Base-by-base conservation (phyloP, 2,329 filamentous ascomycete species). In the Sphaerulina musiva region DNA sequence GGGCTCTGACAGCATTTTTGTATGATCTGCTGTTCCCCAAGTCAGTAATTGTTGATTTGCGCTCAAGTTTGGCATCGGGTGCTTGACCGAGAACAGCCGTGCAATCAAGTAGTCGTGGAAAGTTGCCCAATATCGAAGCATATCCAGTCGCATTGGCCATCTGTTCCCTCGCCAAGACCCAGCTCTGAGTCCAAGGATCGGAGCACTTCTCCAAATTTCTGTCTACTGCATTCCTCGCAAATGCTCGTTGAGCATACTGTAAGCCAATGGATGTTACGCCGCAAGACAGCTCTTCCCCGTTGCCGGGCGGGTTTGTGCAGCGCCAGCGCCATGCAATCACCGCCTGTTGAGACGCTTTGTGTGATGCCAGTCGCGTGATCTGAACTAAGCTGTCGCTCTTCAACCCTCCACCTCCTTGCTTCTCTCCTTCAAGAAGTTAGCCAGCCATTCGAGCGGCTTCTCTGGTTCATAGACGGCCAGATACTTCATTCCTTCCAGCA, bases 401-500 rank as follows among this genome's bases (percentile, higher is more conserved):
- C 46, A 63, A 8, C 74, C 74, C 59, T 78, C 76, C 31, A 77
- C 65, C 65, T 78, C 76, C 45, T 64, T 68, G 64, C 76, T 78
- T 62, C 73, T 73, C 59, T 72, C 66, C 51, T 69, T 70, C 59
- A 78, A 60, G 62, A 74, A 78, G 48, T 78, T 74, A 14, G 72
- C 70, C 52, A 78, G 62, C 69, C 72, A 78, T 59, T 73, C 70
- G 53, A 78, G 58, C 53, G 76, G 76, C 63, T 78, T 78, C 58
- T 78, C 75, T 0, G 76, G 76, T 70, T 78, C 75, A 48, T 72
- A 66, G n/a, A 72, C 71, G 14, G 72, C 76, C 45, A 78, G 56
- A 64, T 74, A 72, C 67, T 78, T 78, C 75, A 78, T 77, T 5
- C 73, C 76, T 63, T 78, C 76, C 41, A 78, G 64, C 63, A 78